These are phyloP conservation scores for Amorphotheca resinae DNA, from an alignment of 495 filamentous ascomycete genomes.

Conservation along the genomic window DNA sequence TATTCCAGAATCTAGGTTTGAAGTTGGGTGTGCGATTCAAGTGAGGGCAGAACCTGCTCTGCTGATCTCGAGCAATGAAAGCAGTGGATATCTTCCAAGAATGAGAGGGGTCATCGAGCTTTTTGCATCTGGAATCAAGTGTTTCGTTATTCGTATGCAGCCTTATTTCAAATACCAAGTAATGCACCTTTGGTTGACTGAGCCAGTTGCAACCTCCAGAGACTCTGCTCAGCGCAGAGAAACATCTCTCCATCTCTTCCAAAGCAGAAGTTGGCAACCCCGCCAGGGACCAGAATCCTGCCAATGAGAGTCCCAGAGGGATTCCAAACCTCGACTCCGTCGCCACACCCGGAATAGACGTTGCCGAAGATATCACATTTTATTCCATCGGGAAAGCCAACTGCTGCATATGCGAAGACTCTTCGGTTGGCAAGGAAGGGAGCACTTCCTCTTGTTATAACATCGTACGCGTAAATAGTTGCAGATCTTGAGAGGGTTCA, in stretches of 20 bases:
- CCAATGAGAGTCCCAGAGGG: conserved; percentile 44
- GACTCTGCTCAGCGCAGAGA: conserved; percentile 27
- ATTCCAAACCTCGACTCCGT: conserved; percentile 51
- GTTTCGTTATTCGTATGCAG: too few relatives aligned
- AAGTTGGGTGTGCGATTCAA: too few relatives aligned
- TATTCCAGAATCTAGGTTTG: too few relatives aligned
- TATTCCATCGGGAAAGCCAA: conserved; percentile 46
- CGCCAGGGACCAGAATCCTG: conserved; percentile 28
- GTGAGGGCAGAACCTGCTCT: too few relatives aligned
- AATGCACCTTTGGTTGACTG: conserved; percentile 25
- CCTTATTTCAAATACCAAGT: conserved; percentile 15
- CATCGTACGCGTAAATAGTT: conserved; percentile 22
- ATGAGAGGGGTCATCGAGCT: too few relatives aligned
- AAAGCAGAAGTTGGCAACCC: conserved; percentile 35
- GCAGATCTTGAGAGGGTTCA: conserved; percentile 21
- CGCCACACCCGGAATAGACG: conserved; percentile 46
- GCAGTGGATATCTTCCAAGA: too few relatives aligned
- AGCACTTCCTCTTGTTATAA: conserved; percentile 5
- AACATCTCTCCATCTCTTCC: conserved; percentile 30
- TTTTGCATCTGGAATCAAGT: too few relatives aligned
- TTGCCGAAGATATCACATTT: conserved; percentile 47
- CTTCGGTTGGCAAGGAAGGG: conserved; percentile 34
- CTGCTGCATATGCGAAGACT: conserved; percentile 44
- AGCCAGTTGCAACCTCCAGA: conserved; percentile 28
- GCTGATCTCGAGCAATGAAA: too few relatives aligned